Percentiles rank a stretch among this genome's conserved stretches.
phyloP scores from a whole-genome alignment of 108 stramenopile species.

The Skeletonema marinoi region DNA sequence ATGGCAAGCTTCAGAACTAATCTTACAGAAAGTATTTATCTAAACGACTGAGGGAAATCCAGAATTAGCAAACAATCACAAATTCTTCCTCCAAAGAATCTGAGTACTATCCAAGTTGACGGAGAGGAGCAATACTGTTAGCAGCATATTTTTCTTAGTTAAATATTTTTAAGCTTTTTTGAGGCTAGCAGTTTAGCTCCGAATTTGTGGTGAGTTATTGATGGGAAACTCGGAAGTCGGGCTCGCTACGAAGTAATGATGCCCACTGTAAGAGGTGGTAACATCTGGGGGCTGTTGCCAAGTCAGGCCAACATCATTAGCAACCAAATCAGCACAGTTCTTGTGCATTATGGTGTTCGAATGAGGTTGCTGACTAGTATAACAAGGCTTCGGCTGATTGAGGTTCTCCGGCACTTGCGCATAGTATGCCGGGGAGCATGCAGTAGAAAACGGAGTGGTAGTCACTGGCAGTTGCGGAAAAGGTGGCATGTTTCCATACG shows the following conservation, averaged over 20 bases:
- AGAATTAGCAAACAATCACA: no score
- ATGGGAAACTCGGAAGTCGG: conserved; percentile 2
- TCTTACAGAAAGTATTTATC: no score
- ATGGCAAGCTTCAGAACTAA: not conserved
- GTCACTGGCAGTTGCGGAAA: conserved; percentile 3
- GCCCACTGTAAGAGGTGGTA: conserved; percentile 8
- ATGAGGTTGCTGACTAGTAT: not conserved
- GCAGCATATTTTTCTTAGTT: not conserved
- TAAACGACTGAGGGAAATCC: no score
- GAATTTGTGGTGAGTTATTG: conserved; percentile 21
- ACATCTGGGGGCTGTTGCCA: conserved; percentile 14
- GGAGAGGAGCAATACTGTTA: no score
- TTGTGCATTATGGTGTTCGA: not conserved
- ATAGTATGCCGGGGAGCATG: conserved; percentile 1
- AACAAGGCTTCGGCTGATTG: not conserved
- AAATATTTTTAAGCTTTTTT: not conserved
- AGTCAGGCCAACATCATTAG: conserved; percentile 10
- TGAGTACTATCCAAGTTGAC: no score
- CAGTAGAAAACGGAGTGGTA: not conserved
- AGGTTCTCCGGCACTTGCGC: not conserved
- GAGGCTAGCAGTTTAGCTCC: conserved; percentile 16
- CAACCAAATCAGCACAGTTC: conserved; percentile 8
- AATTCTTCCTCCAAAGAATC: no score
- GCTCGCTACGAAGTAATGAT: conserved; percentile 17
- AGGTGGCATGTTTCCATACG: not conserved